Base-by-base conservation (phyloP, 495 filamentous ascomycete species). In the Penicillium paradoxum region DNA sequence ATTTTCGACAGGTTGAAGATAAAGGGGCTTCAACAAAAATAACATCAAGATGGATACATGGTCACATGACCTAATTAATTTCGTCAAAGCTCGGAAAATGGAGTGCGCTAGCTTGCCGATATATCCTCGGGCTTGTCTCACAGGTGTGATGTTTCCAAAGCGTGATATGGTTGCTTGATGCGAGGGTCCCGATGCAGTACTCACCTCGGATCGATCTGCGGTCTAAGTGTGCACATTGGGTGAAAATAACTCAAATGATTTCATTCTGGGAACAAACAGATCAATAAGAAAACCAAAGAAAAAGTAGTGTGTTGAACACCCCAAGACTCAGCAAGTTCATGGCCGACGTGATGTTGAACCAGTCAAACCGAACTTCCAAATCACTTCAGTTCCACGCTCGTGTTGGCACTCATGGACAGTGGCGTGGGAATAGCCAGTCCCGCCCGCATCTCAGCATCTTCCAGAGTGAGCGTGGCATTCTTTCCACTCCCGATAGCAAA, bases 401-500 rank as follows among this genome's bases (percentile, higher is more conserved):
- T 58, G 51, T 71, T 69, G 8, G 61, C 61, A 51, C 68, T 69
- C 39, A 66, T 33, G 9, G 67, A 62, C 3, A 69, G 25, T 5
- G 66, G 53, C 0, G 64, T 66, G 22, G 53, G 34, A 9, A 46
- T 58, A 11, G 45, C 25, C 37, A 70, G 44, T 4, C 66, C 67
- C n/a, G 59, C 67, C 25, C 65, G 49, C 44, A 49, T 60, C 33
- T 70, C 67, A 1, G 66, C 70, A 55, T 71, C 68, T 13, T 66
- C 63, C 37, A 71, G 49, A 7, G 63, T 71, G 15, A 70, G 40
- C n/a, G 55, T 62, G 6, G 53, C 54, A 49, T 66, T 60, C 55
- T 64, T 70, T 10, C 70, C 70, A 47, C 68, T 69, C 4, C 68
- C 68, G 43, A 73, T 71, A 0, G 66, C 55, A 39, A 71, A 62